Percentiles rank a stretch among this genome's conserved stretches.
phyloP scores from a whole-genome alignment of 768 basidiomycete species.

The Leccinellum luteum region DNA sequence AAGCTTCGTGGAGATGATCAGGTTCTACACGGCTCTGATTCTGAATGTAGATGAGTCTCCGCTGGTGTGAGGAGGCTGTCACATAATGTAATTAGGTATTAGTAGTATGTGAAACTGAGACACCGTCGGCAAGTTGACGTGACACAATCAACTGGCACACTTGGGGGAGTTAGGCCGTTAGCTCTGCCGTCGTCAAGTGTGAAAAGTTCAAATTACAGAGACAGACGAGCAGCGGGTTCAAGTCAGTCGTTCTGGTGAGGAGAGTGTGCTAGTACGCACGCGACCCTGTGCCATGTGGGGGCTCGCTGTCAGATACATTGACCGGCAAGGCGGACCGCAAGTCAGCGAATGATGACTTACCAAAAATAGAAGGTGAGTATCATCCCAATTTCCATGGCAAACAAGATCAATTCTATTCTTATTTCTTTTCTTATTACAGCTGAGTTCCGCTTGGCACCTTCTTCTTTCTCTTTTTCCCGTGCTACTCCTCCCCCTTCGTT shows the following conservation, averaged over 20 bases:
- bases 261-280: no score
- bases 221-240: not conserved
- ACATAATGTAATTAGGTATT: not conserved
- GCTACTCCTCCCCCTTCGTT: not conserved
- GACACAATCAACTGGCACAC: not conserved
- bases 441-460: not conserved
- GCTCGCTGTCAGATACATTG: not conserved
- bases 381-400: not conserved
- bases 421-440: not conserved
- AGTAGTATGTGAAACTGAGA: not conserved
- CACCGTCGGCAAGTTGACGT: not conserved
- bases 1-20: slow-evolving; percentile 59
- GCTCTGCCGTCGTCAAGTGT: not conserved
- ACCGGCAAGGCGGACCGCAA: not conserved
- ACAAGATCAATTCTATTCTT: not conserved
- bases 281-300: not conserved
- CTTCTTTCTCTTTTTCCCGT: not conserved
- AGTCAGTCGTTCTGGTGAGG: not conserved
- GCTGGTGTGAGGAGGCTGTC: not conserved
- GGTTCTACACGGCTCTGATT: slow-evolving; percentile 63
- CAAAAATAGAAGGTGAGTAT: not conserved
- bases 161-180: not conserved
- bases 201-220: not conserved
- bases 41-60: slow-evolving; percentile 63
- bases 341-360: not conserved